These are phyloP conservation scores for Russula griseocarnosa DNA, from an alignment of 768 basidiomycete species.

Conservation along the genomic window DNA sequence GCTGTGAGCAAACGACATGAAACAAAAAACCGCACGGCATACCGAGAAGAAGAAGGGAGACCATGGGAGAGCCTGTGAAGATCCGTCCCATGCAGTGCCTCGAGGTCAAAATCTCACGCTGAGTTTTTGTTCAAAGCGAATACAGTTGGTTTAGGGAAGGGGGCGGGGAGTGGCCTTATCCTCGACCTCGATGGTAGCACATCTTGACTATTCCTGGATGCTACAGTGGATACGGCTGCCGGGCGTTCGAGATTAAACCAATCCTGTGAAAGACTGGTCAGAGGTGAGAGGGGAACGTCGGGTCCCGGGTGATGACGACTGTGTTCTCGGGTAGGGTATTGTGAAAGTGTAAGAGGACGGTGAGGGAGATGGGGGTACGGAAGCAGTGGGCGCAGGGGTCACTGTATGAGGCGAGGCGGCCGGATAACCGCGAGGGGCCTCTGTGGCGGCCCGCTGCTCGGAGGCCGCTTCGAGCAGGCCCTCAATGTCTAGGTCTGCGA, in stretches of 20 bases:
- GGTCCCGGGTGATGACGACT: constrained; percentile 8
- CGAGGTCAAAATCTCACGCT: neutral
- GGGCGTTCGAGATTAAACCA: neutral
- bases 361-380: neutral
- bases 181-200: neutral
- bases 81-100: neutral
- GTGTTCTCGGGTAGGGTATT: neutral
- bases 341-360: neutral
- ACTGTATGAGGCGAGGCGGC: neutral
- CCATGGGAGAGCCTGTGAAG: neutral
- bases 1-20: neutral
- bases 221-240: neutral
- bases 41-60: neutral
- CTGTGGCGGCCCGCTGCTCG: constrained; percentile 5
- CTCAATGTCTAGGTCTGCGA: constrained; percentile 26
- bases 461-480: constrained; percentile 25
- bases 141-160: neutral
- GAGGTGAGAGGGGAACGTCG: constrained; percentile 22
- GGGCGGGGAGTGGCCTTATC: neutral
- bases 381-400: neutral
- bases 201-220: neutral
- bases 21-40: too few relatives aligned
- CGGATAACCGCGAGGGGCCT: constrained; percentile 6
- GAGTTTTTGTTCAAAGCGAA: neutral
- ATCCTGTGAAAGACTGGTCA: constrained; percentile 12